Evolutionary conservation across 108 stramenopile genomes (phyloP), one percentile per base, ranked within the genome.

Genomic region (Skeletonema marinoi): DNA sequence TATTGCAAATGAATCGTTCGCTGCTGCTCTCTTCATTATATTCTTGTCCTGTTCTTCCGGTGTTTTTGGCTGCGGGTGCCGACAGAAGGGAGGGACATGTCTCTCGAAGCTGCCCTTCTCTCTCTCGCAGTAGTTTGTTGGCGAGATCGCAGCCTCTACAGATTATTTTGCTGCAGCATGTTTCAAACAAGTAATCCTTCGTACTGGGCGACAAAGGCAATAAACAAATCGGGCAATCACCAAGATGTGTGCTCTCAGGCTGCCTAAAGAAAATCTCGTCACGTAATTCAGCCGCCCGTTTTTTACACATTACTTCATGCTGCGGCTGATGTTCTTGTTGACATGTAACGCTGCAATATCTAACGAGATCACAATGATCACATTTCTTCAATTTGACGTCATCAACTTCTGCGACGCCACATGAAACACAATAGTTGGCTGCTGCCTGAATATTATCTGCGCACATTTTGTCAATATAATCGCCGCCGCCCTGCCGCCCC

Each of bases 321-420:
- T 50, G 17, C 3, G 50, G 5, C 17, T n/a, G 50, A 50, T 50
- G 50, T 17, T 50, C 4, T n/a, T 19, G 32, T 29, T 32, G 61
- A 21, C 61, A 63, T n/a, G 13, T 7, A 63, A 16, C 61, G 31
- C 61, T 63, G 61, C 61, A 63, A 38, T 63, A 63, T n/a, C 21
- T 7, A n/a, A 38, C 61, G 5, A 38, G 32, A 6, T 63, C 39
- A 39, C 39, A 39, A 11, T 11, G 10, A 39, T 39, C 9, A 9
- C 39, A 39, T 11, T 39, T 11, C 38, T 39, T 39, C 39, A 39
- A 39, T 11, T 10, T 39, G 8, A 1, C 10, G 39, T 11, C 39
- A 11, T 39, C 39, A n/a, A 0, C 2, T 39, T 39, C 39, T 39
- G 39, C 8, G 2, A 9, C 11, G 39, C 39, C 39, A 10, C 39